Evolutionary conservation across 2,329 filamentous ascomycete species (phyloP), one percentile per base, ranked within the genome.

Genomic region (Cyanodermella asteris): DNA sequence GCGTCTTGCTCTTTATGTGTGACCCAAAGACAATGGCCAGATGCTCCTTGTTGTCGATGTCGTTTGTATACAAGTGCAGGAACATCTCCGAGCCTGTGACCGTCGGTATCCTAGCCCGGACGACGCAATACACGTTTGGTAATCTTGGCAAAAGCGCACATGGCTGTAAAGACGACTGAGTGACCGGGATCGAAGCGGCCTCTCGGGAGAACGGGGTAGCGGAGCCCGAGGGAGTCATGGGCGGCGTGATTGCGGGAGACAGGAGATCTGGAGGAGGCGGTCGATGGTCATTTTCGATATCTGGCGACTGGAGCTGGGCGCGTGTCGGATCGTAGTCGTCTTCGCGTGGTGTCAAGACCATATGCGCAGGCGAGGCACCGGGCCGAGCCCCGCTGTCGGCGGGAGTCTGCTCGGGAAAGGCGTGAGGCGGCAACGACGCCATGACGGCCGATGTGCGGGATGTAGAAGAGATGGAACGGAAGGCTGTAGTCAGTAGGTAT

Each of bases 81-180:
- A 90, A 97, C 81, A 97, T 94, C 49, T 97, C 82, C 7, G 81
- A 76, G 4, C 84, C 84, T 0, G 64, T 69, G 3, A 80, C 84
- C 1, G 84, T 94, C 1, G 87, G 87, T 38, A 97, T 97, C 27
- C 87, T 72, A 11, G 87, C 87, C 36, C 87, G 74, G 24, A 94
- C 87, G 35, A 90, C 70, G 53, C 87, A 97, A 45, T 78, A 71
- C n/a, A 97, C 84, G 13, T 75, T 53, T 6, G 84, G 87, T 2
- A 94, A 57, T 9, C 59, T 64, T 35, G 73, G 59, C 5, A 93
- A 64, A 13, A 91, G 58, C 30, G 66, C 70, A 1, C 80, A 78
- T 16, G 63, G 58, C 43, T 70, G 71, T 25, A 31, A 41, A 22
- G 32, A 34, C 32, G 33, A 43, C 34, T 18, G 42, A 28, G 52